Evolutionary conservation across 805 yeast species (phyloP).

Genomic region (Osmozyma mogii): DNA sequence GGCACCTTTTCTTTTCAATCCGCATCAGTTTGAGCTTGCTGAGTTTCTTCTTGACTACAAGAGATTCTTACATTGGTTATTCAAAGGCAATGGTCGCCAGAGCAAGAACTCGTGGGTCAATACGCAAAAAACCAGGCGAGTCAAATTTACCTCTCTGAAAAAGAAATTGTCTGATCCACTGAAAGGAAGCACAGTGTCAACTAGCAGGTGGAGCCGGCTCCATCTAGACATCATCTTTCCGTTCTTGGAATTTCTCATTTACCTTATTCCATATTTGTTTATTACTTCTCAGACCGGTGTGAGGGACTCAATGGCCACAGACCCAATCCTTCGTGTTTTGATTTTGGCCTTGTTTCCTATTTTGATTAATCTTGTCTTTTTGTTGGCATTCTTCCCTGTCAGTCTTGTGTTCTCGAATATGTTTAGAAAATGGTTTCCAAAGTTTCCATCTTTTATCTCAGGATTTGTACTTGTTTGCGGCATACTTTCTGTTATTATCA

Average conservation of each 20-base stretch:
- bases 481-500: conserved; percentile 24
- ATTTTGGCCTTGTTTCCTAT: conserved; percentile 47
- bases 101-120: no score
- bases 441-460: conserved; percentile 31
- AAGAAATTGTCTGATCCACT: no score
- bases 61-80: no score
- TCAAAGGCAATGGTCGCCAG: no score
- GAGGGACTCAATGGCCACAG: conserved; percentile 20
- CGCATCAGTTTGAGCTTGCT: no score
- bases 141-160: no score
- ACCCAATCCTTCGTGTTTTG: conserved; percentile 52
- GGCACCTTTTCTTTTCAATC: no score
- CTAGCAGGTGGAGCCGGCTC: no score
- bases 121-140: no score
- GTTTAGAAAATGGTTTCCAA: conserved; percentile 22
- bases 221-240: conserved; percentile 15
- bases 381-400: conserved; percentile 24
- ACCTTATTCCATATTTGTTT: conserved; percentile 64
- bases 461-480: conserved; percentile 31
- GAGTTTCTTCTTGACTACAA: no score
- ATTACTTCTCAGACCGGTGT: conserved; percentile 89
- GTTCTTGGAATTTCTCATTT: conserved; percentile 8
- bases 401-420: conserved; percentile 34
- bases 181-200: no score
- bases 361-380: conserved; percentile 12